These are phyloP conservation scores for Schizosaccharomyces lindneri DNA, from an alignment of 805 yeast genomes.

Conservation along the genomic window DNA sequence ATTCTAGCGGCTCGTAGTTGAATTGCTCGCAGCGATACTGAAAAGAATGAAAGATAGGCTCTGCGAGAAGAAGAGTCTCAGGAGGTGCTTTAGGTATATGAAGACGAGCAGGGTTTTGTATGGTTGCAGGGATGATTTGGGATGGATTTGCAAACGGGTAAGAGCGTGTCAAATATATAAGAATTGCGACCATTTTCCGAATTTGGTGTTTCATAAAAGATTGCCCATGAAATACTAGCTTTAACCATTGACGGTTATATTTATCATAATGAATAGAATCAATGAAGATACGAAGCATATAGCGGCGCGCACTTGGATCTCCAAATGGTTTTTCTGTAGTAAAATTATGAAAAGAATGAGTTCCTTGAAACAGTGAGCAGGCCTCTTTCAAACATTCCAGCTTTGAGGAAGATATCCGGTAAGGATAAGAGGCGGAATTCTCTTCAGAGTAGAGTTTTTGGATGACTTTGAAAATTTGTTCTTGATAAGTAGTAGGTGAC, in stretches of 20 bases:
- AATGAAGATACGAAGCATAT: slow-evolving; percentile 53
- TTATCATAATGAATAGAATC: slow-evolving; percentile 83
- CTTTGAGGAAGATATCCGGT: slow-evolving; percentile 35
- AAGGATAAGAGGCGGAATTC: background rate
- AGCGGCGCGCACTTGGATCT: slow-evolving; percentile 67
- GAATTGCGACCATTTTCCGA: slow-evolving; percentile 43
- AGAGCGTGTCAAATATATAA: background rate
- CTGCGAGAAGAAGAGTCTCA: slow-evolving; percentile 64
- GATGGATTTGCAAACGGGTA: background rate
- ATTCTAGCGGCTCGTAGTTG: background rate
- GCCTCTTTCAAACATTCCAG: slow-evolving; percentile 39
- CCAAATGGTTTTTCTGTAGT: slow-evolving; percentile 58
- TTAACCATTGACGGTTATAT: slow-evolving; percentile 42
- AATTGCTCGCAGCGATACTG: background rate
- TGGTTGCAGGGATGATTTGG: background rate
- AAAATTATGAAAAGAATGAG: slow-evolving; percentile 79
- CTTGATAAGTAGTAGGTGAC: slow-evolving; percentile 17
- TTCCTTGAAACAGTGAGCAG: slow-evolving; percentile 52
- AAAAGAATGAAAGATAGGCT: slow-evolving; percentile 23
- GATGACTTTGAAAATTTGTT: background rate
- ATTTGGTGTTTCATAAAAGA: slow-evolving; percentile 96
- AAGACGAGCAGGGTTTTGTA: slow-evolving; percentile 60
- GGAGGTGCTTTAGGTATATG: slow-evolving; percentile 97
- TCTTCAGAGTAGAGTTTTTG: background rate
- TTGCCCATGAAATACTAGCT: slow-evolving; percentile 91